Evolutionary conservation across 352 stramenopile genomes (phyloP).

Genomic region (Pythium rishiriense): DNA sequence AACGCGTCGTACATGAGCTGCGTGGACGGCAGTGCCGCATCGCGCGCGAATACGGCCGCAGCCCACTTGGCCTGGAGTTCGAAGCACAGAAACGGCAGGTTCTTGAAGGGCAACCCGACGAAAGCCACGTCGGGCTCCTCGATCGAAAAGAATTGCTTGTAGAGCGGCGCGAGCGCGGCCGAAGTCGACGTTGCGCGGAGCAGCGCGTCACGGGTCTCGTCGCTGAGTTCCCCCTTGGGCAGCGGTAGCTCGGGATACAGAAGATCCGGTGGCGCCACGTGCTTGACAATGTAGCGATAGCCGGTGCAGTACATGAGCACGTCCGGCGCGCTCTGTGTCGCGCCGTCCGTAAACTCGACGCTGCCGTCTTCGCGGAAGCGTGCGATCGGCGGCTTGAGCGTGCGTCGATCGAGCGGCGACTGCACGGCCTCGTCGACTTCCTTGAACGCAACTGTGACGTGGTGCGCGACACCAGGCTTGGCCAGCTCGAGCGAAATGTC

Average conservation of each 20-base stretch:
- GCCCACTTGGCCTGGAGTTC: slow-evolving; percentile 79
- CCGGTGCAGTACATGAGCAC: slow-evolving; percentile 83
- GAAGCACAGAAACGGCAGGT: slow-evolving; percentile 80
- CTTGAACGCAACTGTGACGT: slow-evolving; percentile 61
- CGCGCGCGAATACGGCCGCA: slow-evolving; percentile 51
- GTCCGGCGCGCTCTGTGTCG: slow-evolving; percentile 46
- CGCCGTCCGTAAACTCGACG: slow-evolving; percentile 60
- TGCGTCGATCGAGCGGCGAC: slow-evolving; percentile 26
- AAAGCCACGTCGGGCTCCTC: slow-evolving; percentile 75
- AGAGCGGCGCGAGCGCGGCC: slow-evolving; percentile 58
- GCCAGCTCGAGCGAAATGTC: slow-evolving; percentile 81
- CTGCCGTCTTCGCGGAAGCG: slow-evolving; percentile 47
- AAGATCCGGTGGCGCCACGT: slow-evolving; percentile 46
- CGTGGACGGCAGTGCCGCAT: slow-evolving; percentile 46
- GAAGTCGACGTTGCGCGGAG: slow-evolving; percentile 32
- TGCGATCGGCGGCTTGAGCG: slow-evolving; percentile 60
- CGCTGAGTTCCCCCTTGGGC: slow-evolving; percentile 20
- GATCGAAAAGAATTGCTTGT: slow-evolving; percentile 80
- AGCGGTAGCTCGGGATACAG: slow-evolving; percentile 38
- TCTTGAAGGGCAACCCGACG: slow-evolving; percentile 71
- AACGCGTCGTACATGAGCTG: slow-evolving; percentile 74
- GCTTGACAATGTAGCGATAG: slow-evolving; percentile 65
- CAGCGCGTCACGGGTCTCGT: slow-evolving; percentile 34
- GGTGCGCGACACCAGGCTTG: slow-evolving; percentile 27
- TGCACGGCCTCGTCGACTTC: neutral